These are phyloP conservation scores for Alternaria gaisen DNA, from an alignment of 2,329 filamentous ascomycete genomes.

Conservation along the genomic window DNA sequence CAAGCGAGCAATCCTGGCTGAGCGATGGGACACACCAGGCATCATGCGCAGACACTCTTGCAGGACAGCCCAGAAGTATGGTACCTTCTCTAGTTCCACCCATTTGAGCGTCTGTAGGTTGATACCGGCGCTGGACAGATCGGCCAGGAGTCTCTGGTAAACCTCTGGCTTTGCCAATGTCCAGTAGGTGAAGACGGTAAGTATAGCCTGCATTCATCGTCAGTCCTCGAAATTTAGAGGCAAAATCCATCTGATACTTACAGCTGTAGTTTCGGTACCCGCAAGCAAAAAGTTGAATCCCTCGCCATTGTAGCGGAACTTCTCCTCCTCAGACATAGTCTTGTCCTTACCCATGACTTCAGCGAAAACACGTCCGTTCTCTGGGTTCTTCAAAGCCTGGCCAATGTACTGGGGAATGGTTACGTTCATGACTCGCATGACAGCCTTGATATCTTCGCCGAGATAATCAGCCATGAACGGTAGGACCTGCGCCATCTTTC, in stretches of 20 bases:
- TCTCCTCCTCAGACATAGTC: slow-evolving; percentile 32
- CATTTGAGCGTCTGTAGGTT: slow-evolving; percentile 25
- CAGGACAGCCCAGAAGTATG: slow-evolving; percentile 46
- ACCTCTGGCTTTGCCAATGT: slow-evolving; percentile 43
- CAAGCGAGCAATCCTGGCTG: slow-evolving; percentile 28
- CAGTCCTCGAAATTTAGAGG: slow-evolving; percentile 11
- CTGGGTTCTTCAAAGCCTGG: slow-evolving; percentile 33
- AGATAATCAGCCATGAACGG: slow-evolving; percentile 39
- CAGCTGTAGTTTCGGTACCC: slow-evolving; percentile 38
- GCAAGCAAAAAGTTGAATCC: slow-evolving; percentile 39
- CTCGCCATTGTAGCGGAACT: slow-evolving; percentile 34
- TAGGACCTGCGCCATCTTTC: slow-evolving; percentile 35
- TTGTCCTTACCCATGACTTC: slow-evolving; percentile 32
- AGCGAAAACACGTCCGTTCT: slow-evolving; percentile 37
- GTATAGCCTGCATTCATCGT: slow-evolving; percentile 34
- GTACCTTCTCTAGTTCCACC: slow-evolving; percentile 39
- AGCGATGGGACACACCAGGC: slow-evolving; percentile 39
- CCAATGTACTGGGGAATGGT: slow-evolving; percentile 36
- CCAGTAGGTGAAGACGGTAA: slow-evolving; percentile 46
- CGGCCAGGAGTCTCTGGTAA: slow-evolving; percentile 31
- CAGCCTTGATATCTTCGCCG: slow-evolving; percentile 36
- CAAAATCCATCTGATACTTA: slow-evolving; percentile 9
- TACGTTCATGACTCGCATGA: slow-evolving; percentile 39
- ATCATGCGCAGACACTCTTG: slow-evolving; percentile 49
- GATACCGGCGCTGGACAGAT: slow-evolving; percentile 26